Evolutionary conservation across 306 rosid species (phyloP), one percentile per base, ranked within the genome.

Genomic region (Vicia sativa): DNA sequence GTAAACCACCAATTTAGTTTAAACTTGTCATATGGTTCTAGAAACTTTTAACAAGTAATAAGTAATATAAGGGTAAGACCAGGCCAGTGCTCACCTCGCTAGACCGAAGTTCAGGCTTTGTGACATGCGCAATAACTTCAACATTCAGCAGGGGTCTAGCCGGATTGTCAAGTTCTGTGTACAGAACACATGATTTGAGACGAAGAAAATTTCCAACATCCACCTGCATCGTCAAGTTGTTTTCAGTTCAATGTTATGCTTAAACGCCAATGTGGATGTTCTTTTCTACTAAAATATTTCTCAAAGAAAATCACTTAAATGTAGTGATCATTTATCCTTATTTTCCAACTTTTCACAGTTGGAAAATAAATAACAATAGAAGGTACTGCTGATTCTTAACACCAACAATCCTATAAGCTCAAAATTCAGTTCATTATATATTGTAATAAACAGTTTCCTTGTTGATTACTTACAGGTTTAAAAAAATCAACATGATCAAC

Each of bases 401-500:
- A 52, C 9, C 49, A 49, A 58, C 42, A 49, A 58, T 13, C 18
- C 2, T 23, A 15, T 12, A 35, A 35, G 38, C 61, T 42, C 13
- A 57, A 63, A 59, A 67, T 19, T 67, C 46, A 60, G 16, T 71
- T 71, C 5, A 62, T 44, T 62, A 12, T 48, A 39, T 48, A 25
- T 56, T 14, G 19, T 12, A 53, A 46, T 16, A 53, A n/a, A 28
- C 28, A 25, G 31, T 55, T 12, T 34, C 74, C 28, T 34, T 37
- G 62, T 29, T 38, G 42, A 67, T 5, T 66, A 82, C 96, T 88
- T 61, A 91, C 97, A 49, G 96, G 97, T 84, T 74, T 91, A 67
- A 88, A 34, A 80, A 91, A 91, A 81, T 91, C 97, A 79, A 91
- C 87, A 58, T 86, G 97, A 75, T 91, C 97, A 66, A 91, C 97